Evolutionary conservation across 2,329 filamentous ascomycete species (phyloP), one percentile per base, ranked within the genome.

Genomic region (Capronia americana): DNA sequence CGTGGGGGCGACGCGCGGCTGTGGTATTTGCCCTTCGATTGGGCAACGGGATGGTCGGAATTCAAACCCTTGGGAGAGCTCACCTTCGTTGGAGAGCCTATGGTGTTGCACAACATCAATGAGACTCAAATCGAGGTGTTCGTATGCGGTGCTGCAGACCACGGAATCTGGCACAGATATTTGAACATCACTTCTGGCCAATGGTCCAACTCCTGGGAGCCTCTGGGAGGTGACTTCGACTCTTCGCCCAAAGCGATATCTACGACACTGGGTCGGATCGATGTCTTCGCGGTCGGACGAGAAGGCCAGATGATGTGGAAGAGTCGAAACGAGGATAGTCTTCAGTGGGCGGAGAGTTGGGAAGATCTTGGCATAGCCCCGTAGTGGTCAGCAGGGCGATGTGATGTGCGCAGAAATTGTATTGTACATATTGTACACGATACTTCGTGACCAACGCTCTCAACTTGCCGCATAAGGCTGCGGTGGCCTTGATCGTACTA

Each of bases 21-120:
- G 44, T 48, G 44, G 44, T 48, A 48, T 48, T 23, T 48, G 44
- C 17, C 44, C n/a, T 48, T 48, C 44, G n/a, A 48, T 23, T 23
- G 17, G 20, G 20, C 44, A 8, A 6, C 44, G 17, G 24, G n/a
- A 28, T 53, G 50, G 50, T 14, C 20, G 12, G 24, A 24, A 2
- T 53, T 53, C 24, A 23, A 28, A 4, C 50, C 20, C 1, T 12
- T 53, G 50, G 50, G 50, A 53, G 26, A 53, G 10, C 50, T 53
- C 24, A 28, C 50, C 12, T 24, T 53, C 5, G 20, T 53, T n/a
- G n/a, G 50, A 14, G 20, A 53, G 28, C 50, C 24, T 24, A 24
- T 14, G 24, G 50, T 26, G 2, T 14, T 24, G 50, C 26, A 24
- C 24, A 48, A 48, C 44, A 23, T 23, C 6, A n/a, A 48, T 7